Evolutionary conservation across 164 flowering plant genomes (phyloP).

Genomic region (Tetracentron sinense): DNA sequence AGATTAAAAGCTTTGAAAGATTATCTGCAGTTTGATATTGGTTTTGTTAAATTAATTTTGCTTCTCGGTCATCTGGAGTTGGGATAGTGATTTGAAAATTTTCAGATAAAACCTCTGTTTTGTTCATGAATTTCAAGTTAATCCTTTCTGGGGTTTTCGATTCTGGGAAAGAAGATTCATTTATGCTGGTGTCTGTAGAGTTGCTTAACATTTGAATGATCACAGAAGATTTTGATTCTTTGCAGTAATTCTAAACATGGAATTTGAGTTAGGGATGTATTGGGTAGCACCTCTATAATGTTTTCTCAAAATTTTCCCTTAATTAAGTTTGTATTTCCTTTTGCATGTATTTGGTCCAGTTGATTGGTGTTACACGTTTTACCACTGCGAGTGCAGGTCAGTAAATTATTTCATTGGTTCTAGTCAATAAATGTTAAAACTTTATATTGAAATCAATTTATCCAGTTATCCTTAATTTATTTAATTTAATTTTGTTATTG

Average conservation of each 20-base stretch:
- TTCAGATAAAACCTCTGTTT: neutral
- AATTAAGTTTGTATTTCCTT: constrained; percentile 6
- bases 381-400: constrained; percentile 55
- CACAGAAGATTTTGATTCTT: too few relatives aligned
- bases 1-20: too few relatives aligned
- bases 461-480: neutral
- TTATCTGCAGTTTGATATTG: neutral
- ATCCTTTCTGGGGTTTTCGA: neutral
- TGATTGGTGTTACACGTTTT: constrained; percentile 27
- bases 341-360: constrained; percentile 29
- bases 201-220: too few relatives aligned
- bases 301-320: neutral
- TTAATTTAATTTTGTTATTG: neutral
- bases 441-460: neutral
- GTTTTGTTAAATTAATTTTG: neutral
- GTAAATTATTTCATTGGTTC: constrained; percentile 14
- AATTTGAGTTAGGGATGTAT: neutral
- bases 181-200: too few relatives aligned
- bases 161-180: neutral
- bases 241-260: too few relatives aligned
- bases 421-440: neutral
- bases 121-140: neutral
- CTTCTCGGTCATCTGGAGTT: neutral
- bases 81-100: neutral
- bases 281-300: constrained; percentile 1